phyloP scores from a whole-genome alignment of 2,329 filamentous ascomycete genomes.

The Zasmidium angulare region DNA sequence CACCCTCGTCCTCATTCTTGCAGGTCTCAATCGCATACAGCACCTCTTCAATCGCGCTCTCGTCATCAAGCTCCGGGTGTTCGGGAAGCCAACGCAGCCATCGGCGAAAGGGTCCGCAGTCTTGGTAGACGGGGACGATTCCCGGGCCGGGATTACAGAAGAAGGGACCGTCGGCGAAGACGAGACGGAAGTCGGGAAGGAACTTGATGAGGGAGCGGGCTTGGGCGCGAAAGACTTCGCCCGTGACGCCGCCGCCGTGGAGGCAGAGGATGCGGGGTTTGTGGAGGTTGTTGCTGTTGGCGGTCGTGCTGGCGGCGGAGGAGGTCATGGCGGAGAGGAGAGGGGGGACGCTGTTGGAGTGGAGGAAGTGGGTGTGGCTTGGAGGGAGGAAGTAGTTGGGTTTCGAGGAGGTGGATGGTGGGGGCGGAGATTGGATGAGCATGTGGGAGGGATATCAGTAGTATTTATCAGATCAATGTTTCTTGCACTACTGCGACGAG shows the following conservation, averaged over 20 bases:
- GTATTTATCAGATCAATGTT: too few species aligned
- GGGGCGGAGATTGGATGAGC: background rate
- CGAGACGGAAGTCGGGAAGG: slow-evolving; percentile 65
- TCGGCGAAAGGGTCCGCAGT: slow-evolving; percentile 63
- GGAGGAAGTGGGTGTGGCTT: background rate
- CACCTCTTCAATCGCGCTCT: slow-evolving; percentile 48
- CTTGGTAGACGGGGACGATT: slow-evolving; percentile 64
- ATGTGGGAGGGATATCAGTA: background rate
- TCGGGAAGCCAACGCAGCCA: slow-evolving; percentile 65
- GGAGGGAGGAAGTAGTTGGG: background rate
- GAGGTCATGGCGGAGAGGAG: background rate
- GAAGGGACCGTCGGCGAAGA: slow-evolving; percentile 71
- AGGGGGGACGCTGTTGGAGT: background rate
- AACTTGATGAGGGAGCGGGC: slow-evolving; percentile 56
- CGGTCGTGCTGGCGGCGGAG: slow-evolving; percentile 1
- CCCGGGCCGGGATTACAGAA: slow-evolving; percentile 61
- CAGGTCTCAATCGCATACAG: slow-evolving; percentile 46
- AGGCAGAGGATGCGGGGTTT: slow-evolving; percentile 72
- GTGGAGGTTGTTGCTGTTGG: slow-evolving; percentile 22
- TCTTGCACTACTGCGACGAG: background rate
- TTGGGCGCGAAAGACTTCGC: slow-evolving; percentile 67
- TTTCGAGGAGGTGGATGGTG: background rate
- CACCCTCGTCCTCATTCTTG: slow-evolving; percentile 46
- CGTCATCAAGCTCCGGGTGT: slow-evolving; percentile 55
- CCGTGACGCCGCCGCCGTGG: slow-evolving; percentile 76